These are phyloP conservation scores for Anethum foeniculum DNA, from an alignment of 140 eudicot genomes.

Conservation along the genomic window DNA sequence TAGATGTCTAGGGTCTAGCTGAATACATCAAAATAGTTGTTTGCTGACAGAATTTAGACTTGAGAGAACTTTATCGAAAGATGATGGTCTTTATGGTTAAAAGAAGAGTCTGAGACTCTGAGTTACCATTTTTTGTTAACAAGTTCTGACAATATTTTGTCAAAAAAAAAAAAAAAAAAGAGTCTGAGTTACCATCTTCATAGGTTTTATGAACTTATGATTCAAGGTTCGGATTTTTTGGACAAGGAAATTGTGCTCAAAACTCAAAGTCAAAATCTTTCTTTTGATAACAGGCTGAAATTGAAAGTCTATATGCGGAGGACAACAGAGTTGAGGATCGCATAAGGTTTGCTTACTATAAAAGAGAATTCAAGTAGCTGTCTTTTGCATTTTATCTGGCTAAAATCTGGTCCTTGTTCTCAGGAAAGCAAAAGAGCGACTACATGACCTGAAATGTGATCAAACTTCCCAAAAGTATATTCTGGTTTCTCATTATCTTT, in stretches of 20 bases:
- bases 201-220: no score
- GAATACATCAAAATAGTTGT: background rate
- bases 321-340: constrained; percentile 49
- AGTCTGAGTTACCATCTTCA: background rate
- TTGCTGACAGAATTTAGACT: background rate
- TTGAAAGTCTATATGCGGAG: constrained; percentile 39
- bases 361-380: background rate
- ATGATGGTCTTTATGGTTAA: background rate
- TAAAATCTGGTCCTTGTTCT: constrained; percentile 23
- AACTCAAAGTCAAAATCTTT: constrained; percentile 2
- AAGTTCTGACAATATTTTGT: background rate
- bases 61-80: background rate
- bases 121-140: background rate
- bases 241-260: background rate
- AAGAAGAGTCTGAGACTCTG: background rate
- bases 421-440: constrained; percentile 54
- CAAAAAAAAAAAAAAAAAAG: no score
- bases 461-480: constrained; percentile 43
- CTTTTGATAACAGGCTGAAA: constrained; percentile 46
- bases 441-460: constrained; percentile 36
- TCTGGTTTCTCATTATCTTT: constrained; percentile 15
- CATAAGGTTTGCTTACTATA: constrained; percentile 52
- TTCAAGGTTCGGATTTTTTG: background rate
- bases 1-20: background rate
- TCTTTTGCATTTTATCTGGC: constrained; percentile 3